Percentiles rank a stretch among this genome's conserved stretches.
Conservation (phyloP, 345 rosid genomes). For the Syzygium jambos region DNA sequence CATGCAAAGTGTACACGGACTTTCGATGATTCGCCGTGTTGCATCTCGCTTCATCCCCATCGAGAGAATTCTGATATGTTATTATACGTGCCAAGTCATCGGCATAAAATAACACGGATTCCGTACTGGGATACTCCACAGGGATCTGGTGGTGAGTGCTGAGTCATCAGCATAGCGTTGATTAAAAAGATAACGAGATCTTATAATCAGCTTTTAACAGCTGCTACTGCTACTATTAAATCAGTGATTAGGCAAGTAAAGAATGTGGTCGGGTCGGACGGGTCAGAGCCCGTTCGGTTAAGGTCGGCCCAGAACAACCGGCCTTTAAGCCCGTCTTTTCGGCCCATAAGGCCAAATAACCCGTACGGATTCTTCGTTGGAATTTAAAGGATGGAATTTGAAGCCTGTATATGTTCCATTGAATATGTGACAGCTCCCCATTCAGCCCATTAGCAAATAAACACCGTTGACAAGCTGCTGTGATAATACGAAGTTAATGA, state of each 20-base stretch:
- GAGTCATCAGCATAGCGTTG: neutral
- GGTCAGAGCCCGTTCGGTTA: neutral
- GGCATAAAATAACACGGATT: neutral
- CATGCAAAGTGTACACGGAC: accelerated
- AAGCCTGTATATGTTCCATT: neutral
- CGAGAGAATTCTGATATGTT: neutral
- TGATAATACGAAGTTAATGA: neutral
- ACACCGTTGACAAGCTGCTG: neutral
- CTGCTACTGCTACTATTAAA: neutral
- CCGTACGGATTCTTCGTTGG: neutral
- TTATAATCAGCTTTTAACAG: neutral
- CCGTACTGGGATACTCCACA: neutral
- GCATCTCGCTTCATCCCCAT: neutral
- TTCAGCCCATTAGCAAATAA: neutral
- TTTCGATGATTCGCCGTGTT: neutral
- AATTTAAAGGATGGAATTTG: neutral
- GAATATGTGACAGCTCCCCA: neutral
- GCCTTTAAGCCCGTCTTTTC: neutral
- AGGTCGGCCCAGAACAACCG: neutral
- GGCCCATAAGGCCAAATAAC: neutral
- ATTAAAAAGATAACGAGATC: neutral
- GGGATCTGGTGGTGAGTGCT: too few species aligned
- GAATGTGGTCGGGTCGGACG: neutral
- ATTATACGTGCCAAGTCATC: neutral
- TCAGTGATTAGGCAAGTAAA: neutral